Evolutionary conservation across 1,139 yeast species (phyloP), one percentile per base, ranked within the genome.

Genomic region (Geotrichum macrosporum): DNA sequence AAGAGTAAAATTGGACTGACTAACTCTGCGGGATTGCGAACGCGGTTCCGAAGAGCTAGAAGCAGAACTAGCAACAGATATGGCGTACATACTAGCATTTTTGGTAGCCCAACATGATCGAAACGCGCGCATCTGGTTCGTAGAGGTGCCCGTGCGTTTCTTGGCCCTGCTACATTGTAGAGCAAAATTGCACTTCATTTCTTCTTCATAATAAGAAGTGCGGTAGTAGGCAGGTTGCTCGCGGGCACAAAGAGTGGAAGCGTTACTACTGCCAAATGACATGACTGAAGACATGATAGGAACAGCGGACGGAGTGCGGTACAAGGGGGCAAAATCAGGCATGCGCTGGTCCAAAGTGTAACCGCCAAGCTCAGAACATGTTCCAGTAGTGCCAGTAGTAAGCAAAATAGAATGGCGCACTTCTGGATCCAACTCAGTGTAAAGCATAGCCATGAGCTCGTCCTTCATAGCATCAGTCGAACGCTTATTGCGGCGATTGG

Each of bases 321-420:
- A 24, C 10, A 8, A 24, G 10, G 27, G 27, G 6, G 27, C 27
- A 24, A 24, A 24, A 21, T n/a, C 18, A 10, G 38, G 26, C 3
- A 36, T 8, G 2, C 42, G 41, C 2, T 26, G 34, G 19, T 35
- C 37, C 22, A 44, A 20, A 10, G 41, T 29, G 19, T 44, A 44
- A 13, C 47, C 42, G 16, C 42, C 47, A 6, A 44, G 21, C 20
- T 31, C 41, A 20, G 37, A 27, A 18, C 35, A n/a, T 15, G 35
- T 15, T 4, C 20, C 35, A 24, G 9, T 10, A 24, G n/a, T 32
- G 13, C 19, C 35, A 10, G 37, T 43, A 19, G 34, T 24, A 9
- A 44, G 33, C 27, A 44, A 18, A n/a, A 44, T 5, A 3, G 41
- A 16, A 9, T 20, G 12, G 9, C 42, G 31, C 16, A 34, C 13